Evolutionary conservation across 1,284 basidiomycete genomes (phyloP).

Genomic region (Leccinum fallax): DNA sequence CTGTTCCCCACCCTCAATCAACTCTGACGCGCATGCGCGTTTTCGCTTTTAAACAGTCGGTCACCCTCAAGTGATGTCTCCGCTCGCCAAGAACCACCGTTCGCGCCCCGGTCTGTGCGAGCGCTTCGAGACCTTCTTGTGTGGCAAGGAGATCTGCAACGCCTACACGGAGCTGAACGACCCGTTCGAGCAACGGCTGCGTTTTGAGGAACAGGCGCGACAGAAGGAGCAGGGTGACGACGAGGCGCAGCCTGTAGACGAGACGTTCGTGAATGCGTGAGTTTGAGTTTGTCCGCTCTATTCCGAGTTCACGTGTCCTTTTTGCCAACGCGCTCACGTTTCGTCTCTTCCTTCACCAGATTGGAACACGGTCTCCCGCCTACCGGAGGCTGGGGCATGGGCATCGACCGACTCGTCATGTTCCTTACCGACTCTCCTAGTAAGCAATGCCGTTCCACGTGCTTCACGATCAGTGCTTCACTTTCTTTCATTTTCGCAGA

Average conservation of each 20-base stretch:
- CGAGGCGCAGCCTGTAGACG: conserved; percentile 96
- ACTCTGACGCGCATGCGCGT: not conserved
- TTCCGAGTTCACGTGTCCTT: not conserved
- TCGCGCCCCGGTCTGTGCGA: conserved; percentile 94
- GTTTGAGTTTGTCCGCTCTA: conserved; percentile 33
- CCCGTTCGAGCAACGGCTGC: conserved; percentile 93
- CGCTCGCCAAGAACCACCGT: conserved; percentile 95
- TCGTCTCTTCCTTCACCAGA: conserved; percentile 40
- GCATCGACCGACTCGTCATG: conserved; percentile 94
- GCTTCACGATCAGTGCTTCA: not conserved
- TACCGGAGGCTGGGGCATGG: conserved; percentile 95
- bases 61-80: conserved; percentile 99
- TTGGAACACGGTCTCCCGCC: conserved; percentile 98
- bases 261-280: conserved; percentile 90
- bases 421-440: conserved; percentile 92
- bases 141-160: conserved; percentile 97
- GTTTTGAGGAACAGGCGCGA: conserved; percentile 93
- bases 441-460: conserved; percentile 43
- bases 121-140: conserved; percentile 98
- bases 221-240: conserved; percentile 99
- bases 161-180: conserved; percentile 99
- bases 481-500: conserved; percentile 46
- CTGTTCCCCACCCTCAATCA: not conserved
- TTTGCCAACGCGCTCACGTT: not conserved
- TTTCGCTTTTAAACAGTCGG: conserved; percentile 60